Percentiles rank a stretch among this genome's conserved stretches.
Conservation (phyloP, 176 grass and related monocot species). For the Chloris gayana region DNA sequence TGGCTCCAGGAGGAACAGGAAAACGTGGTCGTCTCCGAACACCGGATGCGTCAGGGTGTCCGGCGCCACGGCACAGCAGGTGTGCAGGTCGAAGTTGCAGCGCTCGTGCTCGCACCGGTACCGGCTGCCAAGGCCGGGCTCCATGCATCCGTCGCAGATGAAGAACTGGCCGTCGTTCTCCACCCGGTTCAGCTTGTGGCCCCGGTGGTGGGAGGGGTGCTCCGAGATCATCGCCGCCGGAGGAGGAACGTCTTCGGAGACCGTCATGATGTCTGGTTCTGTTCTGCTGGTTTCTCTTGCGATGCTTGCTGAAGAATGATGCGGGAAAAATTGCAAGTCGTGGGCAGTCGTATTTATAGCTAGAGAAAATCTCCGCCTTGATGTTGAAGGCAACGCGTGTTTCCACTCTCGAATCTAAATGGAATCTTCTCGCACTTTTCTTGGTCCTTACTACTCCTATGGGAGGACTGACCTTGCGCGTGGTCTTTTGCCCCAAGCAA, state of each 20-base stretch:
- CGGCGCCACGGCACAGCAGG: neutral
- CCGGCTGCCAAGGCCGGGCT: neutral
- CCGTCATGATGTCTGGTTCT: neutral
- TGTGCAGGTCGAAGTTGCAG: conserved; percentile 26
- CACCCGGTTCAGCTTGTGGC: neutral
- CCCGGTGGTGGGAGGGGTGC: neutral
- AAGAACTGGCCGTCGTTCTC: neutral
- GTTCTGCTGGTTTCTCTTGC: neutral
- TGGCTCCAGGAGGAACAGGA: neutral
- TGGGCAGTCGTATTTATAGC: neutral
- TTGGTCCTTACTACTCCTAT: no score
- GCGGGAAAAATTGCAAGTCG: neutral
- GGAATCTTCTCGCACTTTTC: no score
- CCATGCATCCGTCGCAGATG: conserved; percentile 19
- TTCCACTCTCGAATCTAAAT: no score
- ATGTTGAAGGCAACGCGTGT: neutral
- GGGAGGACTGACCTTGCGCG: no score
- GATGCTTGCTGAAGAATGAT: neutral
- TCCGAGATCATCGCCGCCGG: neutral
- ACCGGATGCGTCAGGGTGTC: neutral
- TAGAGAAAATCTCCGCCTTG: neutral
- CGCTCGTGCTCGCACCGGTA: conserved; percentile 20
- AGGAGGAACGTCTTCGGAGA: neutral
- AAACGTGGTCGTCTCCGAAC: neutral
- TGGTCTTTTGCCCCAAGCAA: no score